These are phyloP conservation scores for Calendula officinalis DNA, from an alignment of 129 eudicot species.

Conservation along the genomic window DNA sequence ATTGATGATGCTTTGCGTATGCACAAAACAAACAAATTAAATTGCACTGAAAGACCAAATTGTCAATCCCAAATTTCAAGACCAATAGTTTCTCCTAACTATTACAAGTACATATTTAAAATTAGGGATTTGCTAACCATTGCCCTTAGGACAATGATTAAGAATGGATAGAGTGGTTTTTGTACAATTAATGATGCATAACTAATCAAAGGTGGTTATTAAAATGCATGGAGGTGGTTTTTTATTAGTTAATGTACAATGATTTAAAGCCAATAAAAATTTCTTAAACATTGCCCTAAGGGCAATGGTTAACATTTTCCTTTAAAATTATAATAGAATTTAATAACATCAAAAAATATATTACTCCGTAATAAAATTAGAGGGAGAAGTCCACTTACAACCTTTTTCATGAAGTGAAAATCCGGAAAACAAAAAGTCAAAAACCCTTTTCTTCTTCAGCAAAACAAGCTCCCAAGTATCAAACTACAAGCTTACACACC, in stretches of 20 bases:
- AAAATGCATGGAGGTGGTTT: no score
- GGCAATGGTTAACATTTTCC: no score
- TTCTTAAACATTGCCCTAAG: no score
- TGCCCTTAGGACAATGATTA: no score
- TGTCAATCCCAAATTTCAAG: conserved; percentile 43
- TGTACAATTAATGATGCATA: no score
- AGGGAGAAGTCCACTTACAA: conserved; percentile 40
- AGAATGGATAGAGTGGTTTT: no score
- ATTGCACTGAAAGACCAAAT: conserved; percentile 27
- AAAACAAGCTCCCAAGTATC: conserved; percentile 46
- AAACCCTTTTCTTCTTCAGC: conserved; percentile 62
- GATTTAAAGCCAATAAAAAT: no score
- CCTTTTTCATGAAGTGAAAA: conserved; percentile 38
- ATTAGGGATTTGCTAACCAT: no score
- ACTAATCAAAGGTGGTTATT: no score
- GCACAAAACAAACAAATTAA: conserved; percentile 30
- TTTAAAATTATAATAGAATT: background rate
- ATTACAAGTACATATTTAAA: background rate
- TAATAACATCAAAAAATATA: background rate
- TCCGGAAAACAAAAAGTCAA: conserved; percentile 34
- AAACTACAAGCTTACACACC: conserved; percentile 32
- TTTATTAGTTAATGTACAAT: no score
- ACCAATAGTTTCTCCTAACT: conserved; percentile 18
- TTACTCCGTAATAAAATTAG: background rate
- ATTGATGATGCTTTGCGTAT: conserved; percentile 32